Conservation (phyloP, 2,329 filamentous ascomycete genomes). For the Claviceps digitariae region DNA sequence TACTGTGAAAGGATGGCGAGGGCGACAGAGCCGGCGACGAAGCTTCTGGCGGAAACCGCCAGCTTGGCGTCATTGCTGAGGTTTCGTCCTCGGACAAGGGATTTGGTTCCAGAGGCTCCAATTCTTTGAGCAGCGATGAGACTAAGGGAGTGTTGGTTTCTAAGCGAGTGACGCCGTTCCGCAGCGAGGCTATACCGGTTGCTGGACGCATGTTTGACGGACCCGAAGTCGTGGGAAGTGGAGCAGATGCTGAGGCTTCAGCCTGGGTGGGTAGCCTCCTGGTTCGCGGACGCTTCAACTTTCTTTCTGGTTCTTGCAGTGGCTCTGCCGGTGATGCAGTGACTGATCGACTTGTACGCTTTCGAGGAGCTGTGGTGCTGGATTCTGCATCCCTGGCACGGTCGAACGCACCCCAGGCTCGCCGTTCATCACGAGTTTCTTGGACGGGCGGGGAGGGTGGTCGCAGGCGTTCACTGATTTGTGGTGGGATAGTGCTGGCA, state of each 20-base stretch:
- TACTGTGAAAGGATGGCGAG: constrained; percentile 48
- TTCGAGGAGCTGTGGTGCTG: constrained; percentile 39
- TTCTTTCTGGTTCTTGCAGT: constrained; percentile 60
- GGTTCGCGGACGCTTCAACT: constrained; percentile 76
- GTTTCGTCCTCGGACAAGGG: constrained; percentile 43
- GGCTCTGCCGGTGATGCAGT: constrained; percentile 59
- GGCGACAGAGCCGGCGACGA: constrained; percentile 56
- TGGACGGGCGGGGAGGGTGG: constrained; percentile 40
- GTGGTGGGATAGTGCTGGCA: constrained; percentile 41
- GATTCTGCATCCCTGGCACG: constrained; percentile 59
- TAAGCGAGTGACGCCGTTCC: constrained; percentile 12
- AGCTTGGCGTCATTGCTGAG: constrained; percentile 12
- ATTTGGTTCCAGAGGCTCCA: constrained; percentile 66
- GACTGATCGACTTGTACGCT: constrained; percentile 59
- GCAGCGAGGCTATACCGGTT: constrained; percentile 8
- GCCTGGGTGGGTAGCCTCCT: constrained; percentile 43
- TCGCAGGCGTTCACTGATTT: constrained; percentile 49
- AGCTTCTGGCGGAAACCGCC: constrained; percentile 21
- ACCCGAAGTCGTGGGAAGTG: constrained; percentile 17
- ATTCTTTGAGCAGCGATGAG: constrained; percentile 75
- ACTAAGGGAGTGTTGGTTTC: constrained; percentile 62
- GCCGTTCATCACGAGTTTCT: constrained; percentile 66
- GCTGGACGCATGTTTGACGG: constrained; percentile 13
- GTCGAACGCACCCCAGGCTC: constrained; percentile 85
- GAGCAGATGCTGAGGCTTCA: constrained; percentile 31